Base-by-base conservation (phyloP, 169 alveolate genomes). In the Plasmodium cynomolgi region DNA sequence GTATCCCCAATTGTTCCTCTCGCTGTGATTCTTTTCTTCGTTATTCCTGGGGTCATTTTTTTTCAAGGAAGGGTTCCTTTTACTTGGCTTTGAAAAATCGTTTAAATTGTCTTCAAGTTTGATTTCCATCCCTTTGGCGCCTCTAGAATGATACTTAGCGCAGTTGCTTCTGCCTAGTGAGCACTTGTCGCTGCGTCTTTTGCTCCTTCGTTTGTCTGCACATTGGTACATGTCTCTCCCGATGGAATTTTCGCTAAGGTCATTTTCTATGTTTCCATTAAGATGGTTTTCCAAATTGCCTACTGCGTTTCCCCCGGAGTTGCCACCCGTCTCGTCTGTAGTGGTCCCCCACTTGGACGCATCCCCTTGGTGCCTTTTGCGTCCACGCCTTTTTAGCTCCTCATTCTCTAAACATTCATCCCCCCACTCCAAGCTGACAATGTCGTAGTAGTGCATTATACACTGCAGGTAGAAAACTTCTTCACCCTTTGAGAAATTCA, bases 401-500 rank as follows among this genome's bases (percentile, higher is more conserved):
- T 88, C 84, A 81, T 88, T 88, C 54, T 88, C 62, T n/a, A 88
- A 26, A 20, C 50, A 58, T 6, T 58, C 83, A 20, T 80, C 44
- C 20, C 20, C 90, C 94, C 94, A 88, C 20, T 88, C 44, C 50
- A 88, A 13, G 47, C 72, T 88, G 15, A 39, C 62, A 80, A 88
- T 88, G 58, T 88, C 91, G 50, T 88, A 88, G 74, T 88, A 88
- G 47, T 68, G 44, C 94, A 88, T 88, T 58, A 88, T 88, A 54
- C 29, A 88, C 74, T 88, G 41, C 72, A 88, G 50, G 56, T 88
- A 88, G 29, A 80, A 80, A 37, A 37, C 74, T 80, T 88, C 94
- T 23, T 88, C 88, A 77, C 50, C 94, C 13, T 80, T 23, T 88
- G 73, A 58, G 47, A 80, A 26, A 88, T 88, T 79, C 73, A 88